phyloP scores from a whole-genome alignment of 768 basidiomycete genomes.

The Trametes elegans region DNA sequence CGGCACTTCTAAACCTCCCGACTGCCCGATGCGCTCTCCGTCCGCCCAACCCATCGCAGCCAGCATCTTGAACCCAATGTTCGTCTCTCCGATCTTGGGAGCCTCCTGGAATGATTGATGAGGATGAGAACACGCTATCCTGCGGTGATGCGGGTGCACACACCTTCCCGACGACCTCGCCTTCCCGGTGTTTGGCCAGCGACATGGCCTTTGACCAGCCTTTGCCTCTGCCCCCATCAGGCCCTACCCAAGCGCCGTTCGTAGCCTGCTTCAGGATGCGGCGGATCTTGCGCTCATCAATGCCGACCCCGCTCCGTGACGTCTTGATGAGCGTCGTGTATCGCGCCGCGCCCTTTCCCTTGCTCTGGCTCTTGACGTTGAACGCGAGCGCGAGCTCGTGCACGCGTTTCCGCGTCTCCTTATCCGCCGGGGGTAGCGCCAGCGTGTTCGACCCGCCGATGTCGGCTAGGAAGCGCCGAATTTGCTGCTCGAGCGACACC shows the following conservation, averaged over 20 bases:
- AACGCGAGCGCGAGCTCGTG: conserved; percentile 84
- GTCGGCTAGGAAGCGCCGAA: conserved; percentile 66
- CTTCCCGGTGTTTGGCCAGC: conserved; percentile 58
- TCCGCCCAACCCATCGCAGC: conserved; percentile 91
- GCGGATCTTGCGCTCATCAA: conserved; percentile 62
- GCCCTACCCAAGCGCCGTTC: conserved; percentile 23
- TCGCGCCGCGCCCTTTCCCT: conserved; percentile 62
- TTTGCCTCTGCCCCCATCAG: conserved; percentile 25
- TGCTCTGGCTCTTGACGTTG: conserved; percentile 73
- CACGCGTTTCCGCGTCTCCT: conserved; percentile 64
- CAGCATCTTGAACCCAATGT: conserved; percentile 86
- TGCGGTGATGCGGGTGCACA: conserved; percentile 14
- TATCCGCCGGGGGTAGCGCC: conserved; percentile 77
- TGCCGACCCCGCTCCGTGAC: conserved; percentile 47
- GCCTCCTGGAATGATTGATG: conserved; percentile 50
- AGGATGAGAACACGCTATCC: background rate
- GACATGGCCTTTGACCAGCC: conserved; percentile 36
- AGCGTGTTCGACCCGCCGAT: conserved; percentile 50
- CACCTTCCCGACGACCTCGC: conserved; percentile 85
- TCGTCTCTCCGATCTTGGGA: conserved; percentile 74
- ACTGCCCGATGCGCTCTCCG: conserved; percentile 70
- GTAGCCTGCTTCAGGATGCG: conserved; percentile 38
- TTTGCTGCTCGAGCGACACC: conserved; percentile 64
- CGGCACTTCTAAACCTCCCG: conserved; percentile 68
- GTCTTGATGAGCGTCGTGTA: conserved; percentile 81